These are phyloP conservation scores for Zoysia japonica DNA, from an alignment of 176 grass and related monocot species.

Conservation along the genomic window DNA sequence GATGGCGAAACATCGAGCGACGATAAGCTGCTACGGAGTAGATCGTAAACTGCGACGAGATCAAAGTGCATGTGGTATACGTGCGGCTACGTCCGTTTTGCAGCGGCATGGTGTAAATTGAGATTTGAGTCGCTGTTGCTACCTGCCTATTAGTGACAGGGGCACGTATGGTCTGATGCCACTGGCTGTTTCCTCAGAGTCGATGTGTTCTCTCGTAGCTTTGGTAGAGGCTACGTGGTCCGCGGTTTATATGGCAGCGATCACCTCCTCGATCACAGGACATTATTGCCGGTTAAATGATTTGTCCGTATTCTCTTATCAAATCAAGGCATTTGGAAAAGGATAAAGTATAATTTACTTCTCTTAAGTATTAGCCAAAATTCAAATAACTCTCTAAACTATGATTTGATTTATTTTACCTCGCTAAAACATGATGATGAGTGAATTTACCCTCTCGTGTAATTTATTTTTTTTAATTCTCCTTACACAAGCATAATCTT, in stretches of 20 bases:
- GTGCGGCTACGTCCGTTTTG: neutral
- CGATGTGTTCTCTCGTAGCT: neutral
- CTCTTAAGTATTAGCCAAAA: too few relatives aligned
- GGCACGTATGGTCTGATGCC: conserved; percentile 4
- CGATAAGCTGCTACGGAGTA: neutral
- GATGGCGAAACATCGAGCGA: neutral
- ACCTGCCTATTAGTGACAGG: too few relatives aligned
- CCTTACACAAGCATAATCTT: too few relatives aligned
- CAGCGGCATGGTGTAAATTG: neutral
- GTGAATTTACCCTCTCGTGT: too few relatives aligned
- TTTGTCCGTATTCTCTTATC: neutral
- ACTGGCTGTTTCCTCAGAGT: neutral
- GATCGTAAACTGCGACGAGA: neutral
- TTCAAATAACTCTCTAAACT: too few relatives aligned
- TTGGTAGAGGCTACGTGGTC: neutral
- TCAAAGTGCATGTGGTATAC: neutral
- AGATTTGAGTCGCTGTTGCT: neutral
- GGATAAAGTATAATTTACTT: too few relatives aligned
- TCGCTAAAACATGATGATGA: too few relatives aligned
- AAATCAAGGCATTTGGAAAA: too few relatives aligned
- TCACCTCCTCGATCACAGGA: neutral
- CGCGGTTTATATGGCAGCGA: neutral
- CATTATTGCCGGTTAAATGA: neutral
- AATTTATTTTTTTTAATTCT: too few relatives aligned
- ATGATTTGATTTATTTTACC: too few relatives aligned